Evolutionary conservation across 2,329 filamentous ascomycete genomes (phyloP).

Genomic region (Penicillium sp.): DNA sequence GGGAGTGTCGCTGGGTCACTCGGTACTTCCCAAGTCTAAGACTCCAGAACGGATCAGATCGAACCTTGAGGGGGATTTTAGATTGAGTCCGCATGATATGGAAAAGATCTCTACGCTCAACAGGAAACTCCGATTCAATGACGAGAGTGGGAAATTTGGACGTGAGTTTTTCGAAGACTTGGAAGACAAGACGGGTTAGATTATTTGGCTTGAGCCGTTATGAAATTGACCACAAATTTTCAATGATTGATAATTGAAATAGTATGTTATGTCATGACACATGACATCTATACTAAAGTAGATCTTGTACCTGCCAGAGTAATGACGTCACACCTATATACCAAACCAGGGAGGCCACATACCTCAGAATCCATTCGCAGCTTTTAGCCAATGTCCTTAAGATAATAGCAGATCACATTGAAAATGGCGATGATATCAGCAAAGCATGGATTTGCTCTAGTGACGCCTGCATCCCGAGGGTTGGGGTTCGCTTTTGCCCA

Average conservation of each 20-base stretch:
- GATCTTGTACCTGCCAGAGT: background rate
- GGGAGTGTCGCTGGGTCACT: conserved; percentile 53
- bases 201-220: background rate
- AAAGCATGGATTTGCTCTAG: conserved; percentile 33
- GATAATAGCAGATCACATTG: background rate
- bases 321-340: background rate
- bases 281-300: background rate
- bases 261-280: background rate
- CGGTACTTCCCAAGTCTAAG: conserved; percentile 56
- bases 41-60: conserved; percentile 43
- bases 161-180: conserved; percentile 60
- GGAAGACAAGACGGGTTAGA: conserved; percentile 50
- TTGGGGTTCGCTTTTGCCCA: conserved; percentile 63
- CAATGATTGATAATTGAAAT: background rate
- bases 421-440: background rate
- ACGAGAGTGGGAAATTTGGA: conserved; percentile 56
- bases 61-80: conserved; percentile 56
- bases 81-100: conserved; percentile 58
- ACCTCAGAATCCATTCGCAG: background rate
- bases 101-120: conserved; percentile 56
- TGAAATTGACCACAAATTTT: background rate
- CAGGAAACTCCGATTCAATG: conserved; percentile 63
- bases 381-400: background rate
- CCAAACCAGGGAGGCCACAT: background rate
- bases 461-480: conserved; percentile 61